phyloP scores from a whole-genome alignment of 2,329 filamentous ascomycete species.

The Aspergillus floridensis region DNA sequence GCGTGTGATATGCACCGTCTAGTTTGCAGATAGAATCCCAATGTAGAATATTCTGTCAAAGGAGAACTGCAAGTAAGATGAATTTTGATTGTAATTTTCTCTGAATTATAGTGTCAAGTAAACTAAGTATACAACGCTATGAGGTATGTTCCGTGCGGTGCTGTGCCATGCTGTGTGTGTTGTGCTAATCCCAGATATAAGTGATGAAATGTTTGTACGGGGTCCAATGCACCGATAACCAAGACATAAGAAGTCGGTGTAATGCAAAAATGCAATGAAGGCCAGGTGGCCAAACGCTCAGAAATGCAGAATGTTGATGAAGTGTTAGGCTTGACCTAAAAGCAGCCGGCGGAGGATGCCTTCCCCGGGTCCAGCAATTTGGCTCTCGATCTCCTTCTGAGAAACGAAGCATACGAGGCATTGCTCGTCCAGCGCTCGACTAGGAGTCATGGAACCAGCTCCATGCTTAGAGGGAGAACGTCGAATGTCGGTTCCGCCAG shows the following conservation, averaged over 20 bases:
- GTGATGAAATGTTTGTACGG: neutral
- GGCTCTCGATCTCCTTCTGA: slow-evolving; percentile 73
- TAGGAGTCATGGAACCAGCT: slow-evolving; percentile 48
- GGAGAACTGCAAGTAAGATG: neutral
- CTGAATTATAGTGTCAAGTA: neutral
- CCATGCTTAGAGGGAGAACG: slow-evolving; percentile 71
- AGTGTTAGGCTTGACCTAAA: slow-evolving; percentile 33
- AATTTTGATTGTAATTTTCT: neutral
- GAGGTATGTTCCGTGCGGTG: neutral
- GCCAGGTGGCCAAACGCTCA: neutral
- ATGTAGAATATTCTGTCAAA: neutral
- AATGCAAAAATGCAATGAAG: neutral
- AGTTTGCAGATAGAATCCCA: neutral
- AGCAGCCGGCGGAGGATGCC: slow-evolving; percentile 45
- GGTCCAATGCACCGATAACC: neutral
- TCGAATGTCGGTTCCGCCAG: slow-evolving; percentile 46
- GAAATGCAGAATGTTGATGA: neutral
- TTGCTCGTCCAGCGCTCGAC: slow-evolving; percentile 66
- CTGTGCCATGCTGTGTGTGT: neutral
- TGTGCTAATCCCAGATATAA: neutral
- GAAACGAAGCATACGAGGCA: slow-evolving; percentile 74
- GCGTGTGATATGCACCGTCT: neutral
- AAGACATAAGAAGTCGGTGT: neutral
- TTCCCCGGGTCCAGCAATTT: slow-evolving; percentile 58
- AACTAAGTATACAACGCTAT: neutral